Evolutionary conservation across 768 basidiomycete species (phyloP).

Genomic region (Rhodotorula taiwanensis): DNA sequence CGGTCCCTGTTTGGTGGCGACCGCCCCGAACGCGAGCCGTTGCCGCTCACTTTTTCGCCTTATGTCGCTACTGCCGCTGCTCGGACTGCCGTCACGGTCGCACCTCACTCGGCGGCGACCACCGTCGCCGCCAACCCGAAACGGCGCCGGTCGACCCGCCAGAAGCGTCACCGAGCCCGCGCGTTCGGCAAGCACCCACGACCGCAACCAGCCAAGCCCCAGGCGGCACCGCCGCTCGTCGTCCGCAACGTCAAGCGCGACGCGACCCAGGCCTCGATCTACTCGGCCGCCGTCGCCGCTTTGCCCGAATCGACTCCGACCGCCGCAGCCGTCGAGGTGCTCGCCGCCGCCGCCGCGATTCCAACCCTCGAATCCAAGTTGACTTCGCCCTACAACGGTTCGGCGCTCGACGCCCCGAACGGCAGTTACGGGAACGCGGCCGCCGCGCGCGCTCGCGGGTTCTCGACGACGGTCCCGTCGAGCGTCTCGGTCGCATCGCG

Average conservation of each 20-base stretch:
- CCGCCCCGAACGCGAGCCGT: background rate
- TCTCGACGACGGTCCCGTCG: no score
- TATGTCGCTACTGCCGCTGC: no score
- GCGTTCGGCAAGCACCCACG: background rate
- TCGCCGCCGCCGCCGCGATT: slow-evolving; percentile 10
- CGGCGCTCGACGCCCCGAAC: background rate
- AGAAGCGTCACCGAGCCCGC: background rate
- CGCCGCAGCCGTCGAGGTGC: slow-evolving; percentile 6
- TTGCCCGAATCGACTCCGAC: slow-evolving; percentile 1
- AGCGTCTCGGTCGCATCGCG: no score
- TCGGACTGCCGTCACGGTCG: no score
- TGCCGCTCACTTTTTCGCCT: background rate
- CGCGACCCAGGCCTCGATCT: slow-evolving; percentile 18
- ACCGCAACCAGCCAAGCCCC: background rate
- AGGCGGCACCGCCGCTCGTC: slow-evolving; percentile 7
- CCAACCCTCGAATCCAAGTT: background rate
- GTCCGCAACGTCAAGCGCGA: slow-evolving; percentile 4
- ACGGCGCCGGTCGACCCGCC: background rate
- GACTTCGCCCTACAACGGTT: background rate
- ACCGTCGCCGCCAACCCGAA: background rate
- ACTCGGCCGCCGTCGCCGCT: slow-evolving; percentile 21
- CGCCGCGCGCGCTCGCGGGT: background rate
- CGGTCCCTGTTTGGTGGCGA: slow-evolving; percentile 28
- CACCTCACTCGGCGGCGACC: no score
- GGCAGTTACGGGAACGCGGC: background rate